Base-by-base conservation (phyloP, 2,329 filamentous ascomycete genomes). In the Colletotrichum plurivorum region DNA sequence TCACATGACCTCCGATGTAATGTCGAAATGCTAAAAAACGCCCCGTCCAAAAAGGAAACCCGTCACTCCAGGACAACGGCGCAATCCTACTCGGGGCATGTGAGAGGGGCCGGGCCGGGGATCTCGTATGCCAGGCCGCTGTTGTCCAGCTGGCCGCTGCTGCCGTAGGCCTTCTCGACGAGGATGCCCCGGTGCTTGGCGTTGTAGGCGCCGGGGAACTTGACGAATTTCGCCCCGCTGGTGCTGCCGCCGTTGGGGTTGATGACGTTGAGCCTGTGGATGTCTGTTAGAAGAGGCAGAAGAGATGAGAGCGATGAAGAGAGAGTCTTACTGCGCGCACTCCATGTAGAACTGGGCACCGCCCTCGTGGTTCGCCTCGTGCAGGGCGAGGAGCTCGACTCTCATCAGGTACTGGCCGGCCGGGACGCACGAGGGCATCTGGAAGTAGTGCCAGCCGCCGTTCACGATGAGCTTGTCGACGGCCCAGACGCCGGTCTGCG, bases 391-490 rank as follows among this genome's bases (percentile, higher is more conserved):
- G 20, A 80, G 75, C 72, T 84, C 82, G 13, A 81, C 79, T 51
- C 82, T 75, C 57, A 84, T 73, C 27, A 84, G 78, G 68, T 84
- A 84, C 61, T 82, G 75, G 25, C 82, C 82, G 2, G 79, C 75
- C 16, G 80, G 76, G 25, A 83, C 74, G 70, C 76, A 77, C 39
- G 76, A 70, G 20, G 82, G 82, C 67, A 83, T 77, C 53, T 72
- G 79, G 69, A 82, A 77, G 61, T 74, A 77, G 56, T 75, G 71
- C 72, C 79, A 80, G 15, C 81, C 73, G 22, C 65, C 52, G 48
- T 64, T 45, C 25, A 31, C 43, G 54, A 72, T 67, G 39, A 73
- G 36, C 20, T 68, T 58, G 64, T 73, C 73, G 20, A 77, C 78
- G 27, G 75, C 79, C 79, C 79, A 72, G 27, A 45, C 46, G 46